Conservation (phyloP, 1,284 basidiomycete species). For the Trametes polyzona region DNA sequence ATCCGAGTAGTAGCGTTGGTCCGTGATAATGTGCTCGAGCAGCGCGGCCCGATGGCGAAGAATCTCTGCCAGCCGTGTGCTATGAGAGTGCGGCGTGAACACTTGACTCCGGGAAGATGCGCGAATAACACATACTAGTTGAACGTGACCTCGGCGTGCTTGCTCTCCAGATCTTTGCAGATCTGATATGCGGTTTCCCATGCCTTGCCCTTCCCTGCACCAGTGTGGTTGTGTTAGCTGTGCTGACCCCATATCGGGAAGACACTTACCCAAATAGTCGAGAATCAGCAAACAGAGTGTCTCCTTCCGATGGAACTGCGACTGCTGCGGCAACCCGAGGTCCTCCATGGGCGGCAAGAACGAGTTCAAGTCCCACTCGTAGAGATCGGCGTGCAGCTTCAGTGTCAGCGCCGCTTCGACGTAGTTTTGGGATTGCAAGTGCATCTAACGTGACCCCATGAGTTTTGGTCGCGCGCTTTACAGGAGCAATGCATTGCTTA, state of each 20-base stretch:
- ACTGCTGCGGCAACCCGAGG: slow-evolving; percentile 88
- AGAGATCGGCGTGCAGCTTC: slow-evolving; percentile 92
- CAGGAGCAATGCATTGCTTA: slow-evolving; percentile 40
- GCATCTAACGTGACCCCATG: slow-evolving; percentile 54
- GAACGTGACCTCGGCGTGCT: slow-evolving; percentile 87
- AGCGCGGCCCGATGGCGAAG: slow-evolving; percentile 83
- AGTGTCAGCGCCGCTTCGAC: slow-evolving; percentile 92
- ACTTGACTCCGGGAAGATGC: slow-evolving; percentile 1
- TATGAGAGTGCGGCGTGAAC: slow-evolving; percentile 37
- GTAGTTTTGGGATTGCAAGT: slow-evolving; percentile 86
- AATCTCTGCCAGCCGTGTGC: slow-evolving; percentile 82
- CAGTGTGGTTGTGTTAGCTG: background rate
- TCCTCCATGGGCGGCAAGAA: slow-evolving; percentile 87
- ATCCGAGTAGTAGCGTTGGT: slow-evolving; percentile 85
- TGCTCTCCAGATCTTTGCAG: slow-evolving; percentile 85
- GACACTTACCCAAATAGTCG: slow-evolving; percentile 76
- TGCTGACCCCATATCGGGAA: background rate
- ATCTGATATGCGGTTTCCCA: slow-evolving; percentile 95
- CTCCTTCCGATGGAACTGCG: slow-evolving; percentile 93
- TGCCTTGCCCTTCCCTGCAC: slow-evolving; percentile 87
- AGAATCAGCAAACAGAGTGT: slow-evolving; percentile 84
- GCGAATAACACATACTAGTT: slow-evolving; percentile 71
- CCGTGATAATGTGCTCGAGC: slow-evolving; percentile 81
- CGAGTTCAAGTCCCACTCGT: slow-evolving; percentile 84
- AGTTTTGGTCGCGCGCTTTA: background rate